Conservation (phyloP, 208 protist genomes). For the Acanthamoeba lenticulata region DNA sequence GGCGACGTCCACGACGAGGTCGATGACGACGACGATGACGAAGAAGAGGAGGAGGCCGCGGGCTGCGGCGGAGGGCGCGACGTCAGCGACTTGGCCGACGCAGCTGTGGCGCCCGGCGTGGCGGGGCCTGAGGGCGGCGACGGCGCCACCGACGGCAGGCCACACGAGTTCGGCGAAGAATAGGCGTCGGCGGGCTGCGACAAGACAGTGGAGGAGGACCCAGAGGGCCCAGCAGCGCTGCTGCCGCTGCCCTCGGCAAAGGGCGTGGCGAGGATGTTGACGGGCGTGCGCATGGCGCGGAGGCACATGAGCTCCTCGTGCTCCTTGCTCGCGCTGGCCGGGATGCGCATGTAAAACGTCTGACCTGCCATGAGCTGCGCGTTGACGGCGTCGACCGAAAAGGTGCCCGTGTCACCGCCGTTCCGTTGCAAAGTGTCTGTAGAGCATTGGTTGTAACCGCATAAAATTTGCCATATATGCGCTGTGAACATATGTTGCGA, state of each 20-base stretch:
- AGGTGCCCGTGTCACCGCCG: not conserved
- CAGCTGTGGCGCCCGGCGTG: no score
- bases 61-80: no score
- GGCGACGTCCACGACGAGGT: no score
- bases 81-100: not conserved
- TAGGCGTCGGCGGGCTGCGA: no score
- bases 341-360: constrained; percentile 49
- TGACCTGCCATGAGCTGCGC: constrained; percentile 39
- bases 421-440: not conserved
- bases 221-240: no score
- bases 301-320: constrained; percentile 19
- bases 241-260: no score
- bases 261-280: not conserved
- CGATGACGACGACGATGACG: not conserved
- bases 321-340: constrained; percentile 38
- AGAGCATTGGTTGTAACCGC: not conserved
- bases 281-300: constrained; percentile 32
- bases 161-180: not conserved
- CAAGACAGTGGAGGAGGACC: no score
- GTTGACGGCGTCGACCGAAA: constrained; percentile 30
- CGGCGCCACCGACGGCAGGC: not conserved
- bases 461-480: no score
- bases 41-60: not conserved
- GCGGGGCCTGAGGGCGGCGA: not conserved
- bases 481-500: no score